Base-by-base conservation (phyloP, 1,284 basidiomycete species). In the Afroboletus lepidellus region DNA sequence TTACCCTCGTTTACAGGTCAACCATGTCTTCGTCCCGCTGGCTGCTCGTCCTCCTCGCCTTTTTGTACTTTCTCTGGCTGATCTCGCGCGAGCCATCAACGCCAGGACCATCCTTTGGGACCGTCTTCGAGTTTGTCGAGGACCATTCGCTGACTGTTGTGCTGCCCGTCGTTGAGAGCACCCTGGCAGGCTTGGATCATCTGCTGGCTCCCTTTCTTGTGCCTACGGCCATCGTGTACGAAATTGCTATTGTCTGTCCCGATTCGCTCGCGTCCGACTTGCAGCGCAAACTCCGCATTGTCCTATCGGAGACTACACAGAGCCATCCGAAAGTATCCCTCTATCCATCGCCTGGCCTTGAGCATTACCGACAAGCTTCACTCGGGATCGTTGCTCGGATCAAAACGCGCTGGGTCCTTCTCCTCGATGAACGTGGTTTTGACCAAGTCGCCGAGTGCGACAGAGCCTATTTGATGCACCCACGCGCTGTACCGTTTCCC, bases 161-260 rank as follows among this genome's bases (percentile, higher is more conserved):
- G 30, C 63, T 85, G 2, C 80, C 81, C 23, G 70, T 85, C 44
- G 69, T 71, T 8, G 30, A 58, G 3, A 50, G 53, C 3, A 74
- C 77, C 7, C 47, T 81, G 7, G 23, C 60, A 3, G 36, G 53
- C 49, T 57, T 83, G 38, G 65, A 69, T 37, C 37, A 57, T 1
- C 63, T 65, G 8, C 62, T 83, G 18, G 53, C 56, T 3, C 61
- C 70, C 3, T 60, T 83, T 27, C 59, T 76, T 16, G 58, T 61
- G n/a, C 56, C 66, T 8, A 63, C 74, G 5, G 53, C 57, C 15
- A 47, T 61, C 24, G 54, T 83, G 3, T 62, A 66, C 16, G 77
- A 83, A 60, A 64, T 85, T 37, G 58, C 81, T 20, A 56, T 85
- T 5, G 63, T 81, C 24, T 79, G 76, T 57, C 76, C 79, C 1